These are phyloP conservation scores for Lyophyllum semitale DNA, from an alignment of 768 basidiomycete species.

Conservation along the genomic window DNA sequence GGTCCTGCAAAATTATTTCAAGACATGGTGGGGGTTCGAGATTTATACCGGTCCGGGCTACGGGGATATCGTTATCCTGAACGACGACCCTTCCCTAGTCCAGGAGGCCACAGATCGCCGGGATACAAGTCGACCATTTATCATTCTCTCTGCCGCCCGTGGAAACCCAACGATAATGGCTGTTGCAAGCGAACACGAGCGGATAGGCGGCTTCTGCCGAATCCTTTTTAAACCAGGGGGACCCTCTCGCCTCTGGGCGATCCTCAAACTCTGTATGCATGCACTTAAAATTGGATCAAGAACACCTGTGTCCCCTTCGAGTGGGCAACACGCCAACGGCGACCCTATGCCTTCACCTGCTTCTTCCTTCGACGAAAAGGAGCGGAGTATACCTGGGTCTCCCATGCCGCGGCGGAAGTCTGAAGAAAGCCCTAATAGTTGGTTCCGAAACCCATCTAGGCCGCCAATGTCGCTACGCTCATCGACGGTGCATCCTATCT, in stretches of 20 bases:
- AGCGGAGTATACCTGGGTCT: constrained; percentile 1
- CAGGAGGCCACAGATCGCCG: constrained; percentile 55
- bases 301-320: constrained; percentile 16
- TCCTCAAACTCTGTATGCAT: constrained; percentile 65
- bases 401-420: constrained; percentile 45
- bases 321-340: background rate
- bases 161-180: constrained; percentile 68
- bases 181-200: constrained; percentile 71
- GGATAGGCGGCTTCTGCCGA: constrained; percentile 86
- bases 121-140: constrained; percentile 64
- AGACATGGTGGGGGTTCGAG: constrained; percentile 76
- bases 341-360: background rate
- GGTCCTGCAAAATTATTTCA: constrained; percentile 66
- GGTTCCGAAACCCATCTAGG: constrained; percentile 27
- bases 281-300: constrained; percentile 49
- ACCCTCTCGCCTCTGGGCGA: constrained; percentile 68
- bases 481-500: constrained; percentile 46
- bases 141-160: constrained; percentile 73
- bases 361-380: constrained; percentile 1
- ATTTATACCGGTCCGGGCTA: constrained; percentile 38
- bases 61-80: constrained; percentile 78
- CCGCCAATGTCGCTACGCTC: constrained; percentile 59
- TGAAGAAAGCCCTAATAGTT: constrained; percentile 38
- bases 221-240: constrained; percentile 89
- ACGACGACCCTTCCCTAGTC: constrained; percentile 71